phyloP scores from a whole-genome alignment of 2,329 filamentous ascomycete genomes.

The Sporothrix phasma region DNA sequence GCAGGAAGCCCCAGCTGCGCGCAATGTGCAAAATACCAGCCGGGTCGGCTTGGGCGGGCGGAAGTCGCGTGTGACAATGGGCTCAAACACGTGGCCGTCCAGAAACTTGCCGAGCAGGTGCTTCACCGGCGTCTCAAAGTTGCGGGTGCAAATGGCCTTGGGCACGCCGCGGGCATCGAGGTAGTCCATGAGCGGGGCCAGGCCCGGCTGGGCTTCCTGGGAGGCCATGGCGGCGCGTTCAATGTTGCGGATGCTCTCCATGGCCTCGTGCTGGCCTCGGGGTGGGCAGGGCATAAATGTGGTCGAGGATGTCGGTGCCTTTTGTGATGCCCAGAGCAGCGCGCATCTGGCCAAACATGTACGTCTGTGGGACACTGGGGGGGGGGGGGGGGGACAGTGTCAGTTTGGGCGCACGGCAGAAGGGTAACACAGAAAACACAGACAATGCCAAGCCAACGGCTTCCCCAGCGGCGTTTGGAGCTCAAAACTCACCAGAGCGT shows the following conservation, averaged over 20 bases:
- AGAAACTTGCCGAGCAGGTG: conserved; percentile 71
- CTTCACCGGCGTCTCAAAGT: conserved; percentile 72
- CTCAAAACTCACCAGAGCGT: conserved; percentile 61
- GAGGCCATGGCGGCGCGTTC: conserved; percentile 70
- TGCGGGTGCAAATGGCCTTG: conserved; percentile 87
- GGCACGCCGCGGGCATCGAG: conserved; percentile 56
- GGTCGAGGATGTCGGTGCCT: conserved; percentile 72
- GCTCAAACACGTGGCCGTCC: conserved; percentile 55
- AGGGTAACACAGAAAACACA: not conserved
- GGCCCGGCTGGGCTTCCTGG: conserved; percentile 74
- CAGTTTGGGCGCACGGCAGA: not conserved
- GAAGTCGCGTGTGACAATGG: conserved; percentile 78
- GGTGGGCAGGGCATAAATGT: conserved; percentile 66
- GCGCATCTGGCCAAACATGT: conserved; percentile 92
- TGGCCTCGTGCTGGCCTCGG: conserved; percentile 51
- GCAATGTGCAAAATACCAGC: conserved; percentile 84
- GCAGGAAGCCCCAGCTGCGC: conserved; percentile 56
- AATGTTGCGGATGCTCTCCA: conserved; percentile 65
- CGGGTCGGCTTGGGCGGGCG: conserved; percentile 73
- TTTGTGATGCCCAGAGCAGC: conserved; percentile 61
- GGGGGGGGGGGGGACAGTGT: not conserved
- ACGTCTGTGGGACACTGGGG: conserved; percentile 71
- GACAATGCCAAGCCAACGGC: not conserved
- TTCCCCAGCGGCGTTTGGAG: not conserved
- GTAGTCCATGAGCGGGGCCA: conserved; percentile 70